Conservation (phyloP, 176 grass and related monocot species). For the Zea luxurians region DNA sequence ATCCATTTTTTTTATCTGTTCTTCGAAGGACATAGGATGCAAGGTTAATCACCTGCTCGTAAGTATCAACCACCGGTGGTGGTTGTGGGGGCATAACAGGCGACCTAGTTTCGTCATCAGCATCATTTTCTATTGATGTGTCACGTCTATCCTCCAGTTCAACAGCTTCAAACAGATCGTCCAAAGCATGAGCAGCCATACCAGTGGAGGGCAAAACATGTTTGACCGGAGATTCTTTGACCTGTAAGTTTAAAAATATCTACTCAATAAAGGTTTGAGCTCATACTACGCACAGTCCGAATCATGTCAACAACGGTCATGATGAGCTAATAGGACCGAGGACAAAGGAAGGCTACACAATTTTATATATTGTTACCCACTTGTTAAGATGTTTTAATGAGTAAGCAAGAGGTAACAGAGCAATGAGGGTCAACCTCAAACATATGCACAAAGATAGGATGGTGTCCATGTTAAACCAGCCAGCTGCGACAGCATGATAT, state of each 20-base stretch:
- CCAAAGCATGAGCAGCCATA: constrained; percentile 67
- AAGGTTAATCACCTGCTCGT: constrained; percentile 49
- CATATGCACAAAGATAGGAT: not conserved
- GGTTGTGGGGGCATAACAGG: constrained; percentile 52
- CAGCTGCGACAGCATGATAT: not conserved
- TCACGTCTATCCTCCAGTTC: constrained; percentile 66
- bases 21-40: constrained; percentile 11
- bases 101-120: constrained; percentile 43
- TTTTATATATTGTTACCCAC: not conserved
- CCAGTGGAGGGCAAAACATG: constrained; percentile 63
- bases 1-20: not conserved
- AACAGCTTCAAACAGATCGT: constrained; percentile 65
- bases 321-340: not conserved
- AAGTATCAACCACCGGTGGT: constrained; percentile 43
- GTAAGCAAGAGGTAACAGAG: not conserved
- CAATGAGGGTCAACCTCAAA: not conserved
- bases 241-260: constrained; percentile 49
- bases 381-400: constrained; percentile 7
- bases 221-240: constrained; percentile 56
- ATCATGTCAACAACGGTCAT: constrained; percentile 10
- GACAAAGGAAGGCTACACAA: constrained; percentile 2
- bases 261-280: constrained; percentile 24
- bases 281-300: not conserved
- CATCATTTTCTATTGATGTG: constrained; percentile 42
- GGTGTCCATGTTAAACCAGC: not conserved